Evolutionary conservation across 345 rosid genomes (phyloP).

Genomic region (Bretschneidera sinensis): DNA sequence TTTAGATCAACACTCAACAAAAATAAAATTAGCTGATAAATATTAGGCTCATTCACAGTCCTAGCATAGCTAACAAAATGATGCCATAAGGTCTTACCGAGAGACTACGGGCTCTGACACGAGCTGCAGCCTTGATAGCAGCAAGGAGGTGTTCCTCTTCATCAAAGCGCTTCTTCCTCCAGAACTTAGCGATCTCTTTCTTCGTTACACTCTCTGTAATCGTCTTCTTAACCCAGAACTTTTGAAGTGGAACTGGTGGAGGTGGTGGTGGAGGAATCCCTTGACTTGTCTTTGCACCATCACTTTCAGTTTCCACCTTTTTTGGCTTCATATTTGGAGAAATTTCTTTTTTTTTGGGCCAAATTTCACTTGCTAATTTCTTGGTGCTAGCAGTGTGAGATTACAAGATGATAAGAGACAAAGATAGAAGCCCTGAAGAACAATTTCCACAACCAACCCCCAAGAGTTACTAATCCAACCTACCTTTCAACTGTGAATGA

Average conservation of each 20-base stretch:
- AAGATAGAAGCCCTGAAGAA: background rate
- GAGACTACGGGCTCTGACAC: conserved; percentile 65
- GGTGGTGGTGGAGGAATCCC: conserved; percentile 45
- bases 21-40: no score
- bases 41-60: no score
- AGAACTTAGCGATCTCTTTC: conserved; percentile 70
- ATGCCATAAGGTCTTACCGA: conserved; percentile 51
- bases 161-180: conserved; percentile 63
- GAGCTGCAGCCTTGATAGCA: no score
- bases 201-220: conserved; percentile 54
- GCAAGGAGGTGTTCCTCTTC: conserved; percentile 88
- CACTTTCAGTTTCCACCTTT: conserved; percentile 23
- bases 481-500: conserved; percentile 27
- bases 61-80: no score
- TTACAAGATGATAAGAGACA: background rate
- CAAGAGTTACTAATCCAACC: conserved; percentile 31
- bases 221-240: conserved; percentile 34
- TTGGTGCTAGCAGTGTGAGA: background rate
- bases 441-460: background rate
- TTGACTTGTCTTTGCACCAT: conserved; percentile 20
- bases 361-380: conserved; percentile 4
- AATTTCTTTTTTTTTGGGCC: no score
- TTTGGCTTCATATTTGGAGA: conserved; percentile 36
- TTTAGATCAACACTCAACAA: no score
- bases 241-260: conserved; percentile 43